phyloP scores from a whole-genome alignment of 371 early-diverging fungal genomes.

The Saksenaea vasiformis region DNA sequence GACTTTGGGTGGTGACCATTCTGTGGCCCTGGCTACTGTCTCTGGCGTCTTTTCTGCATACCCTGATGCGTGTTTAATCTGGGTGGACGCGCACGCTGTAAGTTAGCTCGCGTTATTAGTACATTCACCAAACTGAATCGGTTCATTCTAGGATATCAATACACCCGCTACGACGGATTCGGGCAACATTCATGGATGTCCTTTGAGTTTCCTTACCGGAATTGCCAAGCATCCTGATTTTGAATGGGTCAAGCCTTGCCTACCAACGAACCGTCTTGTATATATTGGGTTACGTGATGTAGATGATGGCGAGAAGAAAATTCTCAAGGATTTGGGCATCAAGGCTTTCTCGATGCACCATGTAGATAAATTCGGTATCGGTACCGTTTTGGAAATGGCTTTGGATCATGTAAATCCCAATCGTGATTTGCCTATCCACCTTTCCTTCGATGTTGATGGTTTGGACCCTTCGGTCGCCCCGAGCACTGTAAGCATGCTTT shows the following conservation, averaged over 20 bases:
- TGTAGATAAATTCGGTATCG: constrained; percentile 95
- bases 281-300: constrained; percentile 98
- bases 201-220: constrained; percentile 89
- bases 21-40: constrained; percentile 88
- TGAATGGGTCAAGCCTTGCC: constrained; percentile 83
- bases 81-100: constrained; percentile 98
- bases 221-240: constrained; percentile 78
- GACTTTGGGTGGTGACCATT: constrained; percentile 94
- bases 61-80: constrained; percentile 88
- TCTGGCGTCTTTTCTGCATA: constrained; percentile 81
- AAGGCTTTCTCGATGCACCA: constrained; percentile 97
- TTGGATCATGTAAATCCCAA: constrained; percentile 88
- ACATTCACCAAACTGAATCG: neutral
- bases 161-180: constrained; percentile 86
- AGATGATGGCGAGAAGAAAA: constrained; percentile 86
- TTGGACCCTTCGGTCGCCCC: constrained; percentile 94
- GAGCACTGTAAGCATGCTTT: constrained; percentile 57
- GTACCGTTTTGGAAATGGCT: constrained; percentile 91
- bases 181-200: constrained; percentile 97
- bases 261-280: constrained; percentile 76
- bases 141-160: constrained; percentile 81
- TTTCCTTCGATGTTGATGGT: constrained; percentile 95
- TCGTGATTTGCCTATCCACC: constrained; percentile 83
- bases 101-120: constrained; percentile 26
- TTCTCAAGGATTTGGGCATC: constrained; percentile 78